These are phyloP conservation scores for Talaromyces sp. DNA, from an alignment of 2,329 filamentous ascomycete genomes.

Conservation along the genomic window DNA sequence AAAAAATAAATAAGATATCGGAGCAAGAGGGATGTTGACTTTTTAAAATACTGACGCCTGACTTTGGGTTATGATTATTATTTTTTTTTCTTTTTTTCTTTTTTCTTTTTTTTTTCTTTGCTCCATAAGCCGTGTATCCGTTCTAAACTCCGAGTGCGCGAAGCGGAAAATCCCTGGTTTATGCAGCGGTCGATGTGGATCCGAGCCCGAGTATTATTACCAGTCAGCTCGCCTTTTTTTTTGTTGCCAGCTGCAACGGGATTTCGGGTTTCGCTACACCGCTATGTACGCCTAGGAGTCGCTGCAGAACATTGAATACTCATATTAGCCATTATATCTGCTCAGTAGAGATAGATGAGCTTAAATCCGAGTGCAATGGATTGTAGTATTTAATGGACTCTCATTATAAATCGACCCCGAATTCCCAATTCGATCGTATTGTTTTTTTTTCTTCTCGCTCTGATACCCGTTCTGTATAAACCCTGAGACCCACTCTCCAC, in stretches of 20 bases:
- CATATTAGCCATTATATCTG: too few relatives aligned
- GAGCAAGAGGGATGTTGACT: background rate
- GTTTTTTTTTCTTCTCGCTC: background rate
- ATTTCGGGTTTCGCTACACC: background rate
- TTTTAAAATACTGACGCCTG: background rate
- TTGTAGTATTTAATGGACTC: too few relatives aligned
- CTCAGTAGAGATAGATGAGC: too few relatives aligned
- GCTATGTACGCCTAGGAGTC: too few relatives aligned
- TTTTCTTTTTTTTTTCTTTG: constrained; percentile 9
- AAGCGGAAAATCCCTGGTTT: constrained; percentile 15
- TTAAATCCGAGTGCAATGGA: too few relatives aligned
- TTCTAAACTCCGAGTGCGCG: constrained; percentile 15
- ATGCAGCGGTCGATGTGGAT: constrained; percentile 16
- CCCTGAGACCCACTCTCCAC: constrained; percentile 4
- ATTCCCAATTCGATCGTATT: too few relatives aligned
- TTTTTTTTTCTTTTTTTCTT: background rate
- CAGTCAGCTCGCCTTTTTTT: background rate
- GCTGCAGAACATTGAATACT: too few relatives aligned
- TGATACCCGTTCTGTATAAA: background rate
- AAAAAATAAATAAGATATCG: background rate
- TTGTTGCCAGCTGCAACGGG: background rate
- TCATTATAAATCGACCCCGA: too few relatives aligned
- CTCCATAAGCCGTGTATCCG: constrained; percentile 15
- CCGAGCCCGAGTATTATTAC: constrained; percentile 17
- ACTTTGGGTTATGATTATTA: background rate